Evolutionary conservation across 768 basidiomycete species (phyloP), one percentile per base, ranked within the genome.

Genomic region (Rhizopogon salebrosus): DNA sequence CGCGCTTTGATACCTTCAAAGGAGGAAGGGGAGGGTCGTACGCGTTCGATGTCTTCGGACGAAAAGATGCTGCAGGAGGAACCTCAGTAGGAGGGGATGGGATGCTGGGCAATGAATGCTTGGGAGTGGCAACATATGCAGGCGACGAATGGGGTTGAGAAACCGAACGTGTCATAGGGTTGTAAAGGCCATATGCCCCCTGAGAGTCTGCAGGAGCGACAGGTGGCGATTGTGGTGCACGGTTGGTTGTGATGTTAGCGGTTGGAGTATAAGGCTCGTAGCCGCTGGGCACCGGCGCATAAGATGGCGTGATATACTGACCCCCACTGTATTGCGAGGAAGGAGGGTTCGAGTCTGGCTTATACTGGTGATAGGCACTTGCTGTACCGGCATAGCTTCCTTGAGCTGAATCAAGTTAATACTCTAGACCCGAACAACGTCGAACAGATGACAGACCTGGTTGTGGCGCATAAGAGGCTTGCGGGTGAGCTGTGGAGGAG

Each of bases 11-110:
- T 43, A 68, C 66, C 53, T 72, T 77, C 16, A 72, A 67, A 1
- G 82, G 75, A 36, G 80, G 80, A 53, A 89, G 79, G 29, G 88
- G 87, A 2, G 88, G 88, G 59, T 90, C 88, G 59, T 89, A 90
- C 1, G 87, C 88, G 57, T 89, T 87, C 13, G 72, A 74, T 31
- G 80, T 67, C 68, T 82, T 87, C 22, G 85, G 84, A 46, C 87
- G 76, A 54, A 72, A 81, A n/a, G 84, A 60, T 26, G 75, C 64
- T 5, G 67, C 56, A 3, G 75, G 69, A 26, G 74, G 62, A 2
- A 49, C 53, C 24, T 69, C 65, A 49, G 64, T 46, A 29, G 67
- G 49, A 42, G 58, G 36, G 48, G 67, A 49, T 41, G 58, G 36
- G 49, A 62, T 49, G 45, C 62, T 66, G 26, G 62, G 37, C 54